Base-by-base conservation (phyloP, 495 filamentous ascomycete genomes). In the Oidiodendron maius region DNA sequence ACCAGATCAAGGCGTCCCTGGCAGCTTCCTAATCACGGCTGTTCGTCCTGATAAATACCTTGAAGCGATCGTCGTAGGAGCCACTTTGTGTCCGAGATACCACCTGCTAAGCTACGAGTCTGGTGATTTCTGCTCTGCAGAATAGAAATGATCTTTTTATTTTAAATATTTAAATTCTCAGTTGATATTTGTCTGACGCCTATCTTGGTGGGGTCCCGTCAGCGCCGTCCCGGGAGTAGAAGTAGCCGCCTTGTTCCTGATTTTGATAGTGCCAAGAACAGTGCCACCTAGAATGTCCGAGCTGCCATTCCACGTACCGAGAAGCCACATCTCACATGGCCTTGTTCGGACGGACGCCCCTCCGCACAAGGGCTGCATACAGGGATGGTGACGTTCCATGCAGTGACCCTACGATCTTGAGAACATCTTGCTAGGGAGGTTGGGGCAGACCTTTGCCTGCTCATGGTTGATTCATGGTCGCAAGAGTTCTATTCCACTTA, bases 401-500 rank as follows among this genome's bases (percentile, higher is more conserved):
- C 16, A 10, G 15, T 11, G 15, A 4, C 2, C 9, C 11, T 16
- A 40, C 38, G 15, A 18, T 12, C 38, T 22, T 40, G 8, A 16
- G 6, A 38, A 5, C 35, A 38, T 5, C 26, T 12, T 5, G 26
- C 26, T 5, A 30, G 26, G 12, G 26, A 5, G 5, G 4, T 8
- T 18, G 17, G 35, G 17, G 4, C 11, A 4, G 13, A 30, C 20
- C 23, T n/a, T 25, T 1, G 24, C 24, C 5, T 26, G 23, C 17
- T 44, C 12, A 44, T 48, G 32, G 35, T 28, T 37, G 4, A 30
- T 40, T 44, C 20, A 37, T 38, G 25, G 39, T 44, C 23, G 30
- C 48, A 42, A n/a, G 25, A 21, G n/a, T 43, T 42, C 38, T 34
- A 11, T 50, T 10, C 25, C 46, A 40, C n/a, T n/a, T n/a, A n/a